phyloP scores from a whole-genome alignment of 768 basidiomycete genomes.

The Rhizopogon rudus region DNA sequence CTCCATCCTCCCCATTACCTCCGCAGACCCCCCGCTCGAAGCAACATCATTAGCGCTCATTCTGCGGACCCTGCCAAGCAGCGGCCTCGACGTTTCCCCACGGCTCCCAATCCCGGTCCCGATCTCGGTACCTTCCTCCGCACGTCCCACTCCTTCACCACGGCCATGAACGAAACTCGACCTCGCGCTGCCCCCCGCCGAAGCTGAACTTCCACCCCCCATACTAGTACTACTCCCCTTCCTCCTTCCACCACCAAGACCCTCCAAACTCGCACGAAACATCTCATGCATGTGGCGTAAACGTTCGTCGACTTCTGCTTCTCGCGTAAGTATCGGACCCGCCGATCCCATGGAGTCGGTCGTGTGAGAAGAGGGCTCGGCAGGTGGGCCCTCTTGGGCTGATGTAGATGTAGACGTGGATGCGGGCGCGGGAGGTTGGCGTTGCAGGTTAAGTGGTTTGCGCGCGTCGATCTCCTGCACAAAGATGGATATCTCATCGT shows the following conservation, averaged over 20 bases:
- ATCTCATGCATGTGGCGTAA: constrained; percentile 62
- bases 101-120: constrained; percentile 7
- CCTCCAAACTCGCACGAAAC: constrained; percentile 61
- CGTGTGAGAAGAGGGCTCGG: not conserved
- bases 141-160: not conserved
- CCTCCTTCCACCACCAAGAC: constrained; percentile 38
- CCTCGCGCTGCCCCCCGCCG: constrained; percentile 10
- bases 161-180: not conserved
- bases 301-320: constrained; percentile 60
- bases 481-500: constrained; percentile 75
- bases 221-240: constrained; percentile 15
- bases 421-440: constrained; percentile 1
- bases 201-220: constrained; percentile 6
- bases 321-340: constrained; percentile 60
- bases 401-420: not conserved
- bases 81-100: constrained; percentile 11
- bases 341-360: constrained; percentile 10
- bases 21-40: constrained; percentile 25
- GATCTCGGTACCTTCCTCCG: not conserved
- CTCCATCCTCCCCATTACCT: constrained; percentile 35
- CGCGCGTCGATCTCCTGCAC: constrained; percentile 73
- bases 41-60: constrained; percentile 15
- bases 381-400: not conserved
- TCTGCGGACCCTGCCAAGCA: constrained; percentile 28
- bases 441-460: constrained; percentile 42